A percentile compares a stretch with the other conserved stretches of the same genome.
phyloP scores from a whole-genome alignment of 495 filamentous ascomycete species.

The Aspergillus heteromorphus region DNA sequence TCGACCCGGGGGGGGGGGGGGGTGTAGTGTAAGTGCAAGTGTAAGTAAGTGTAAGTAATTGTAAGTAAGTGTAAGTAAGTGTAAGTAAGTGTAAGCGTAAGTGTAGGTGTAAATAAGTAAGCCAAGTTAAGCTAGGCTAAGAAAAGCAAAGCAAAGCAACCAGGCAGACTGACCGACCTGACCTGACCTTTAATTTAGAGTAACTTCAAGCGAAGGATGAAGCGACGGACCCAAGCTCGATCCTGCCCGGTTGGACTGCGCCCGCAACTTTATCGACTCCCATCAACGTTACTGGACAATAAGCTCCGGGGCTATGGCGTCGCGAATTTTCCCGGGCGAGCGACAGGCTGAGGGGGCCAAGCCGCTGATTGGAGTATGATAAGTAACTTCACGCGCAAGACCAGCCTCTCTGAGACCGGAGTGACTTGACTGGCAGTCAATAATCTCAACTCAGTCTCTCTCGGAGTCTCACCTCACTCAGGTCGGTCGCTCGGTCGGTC shows the following conservation, averaged over 20 bases:
- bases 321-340: not conserved
- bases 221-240: constrained; percentile 14
- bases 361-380: not conserved
- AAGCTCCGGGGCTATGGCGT: constrained; percentile 6
- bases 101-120: no score
- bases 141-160: no score
- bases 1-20: not conserved
- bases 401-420: not conserved
- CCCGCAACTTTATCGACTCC: constrained; percentile 17
- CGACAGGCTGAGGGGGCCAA: not conserved
- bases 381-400: not conserved
- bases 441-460: no score
- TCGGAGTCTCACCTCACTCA: no score
- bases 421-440: no score
- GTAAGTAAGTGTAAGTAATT: no score
- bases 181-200: not conserved
- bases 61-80: no score
- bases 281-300: constrained; percentile 15
- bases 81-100: no score
- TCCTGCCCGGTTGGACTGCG: constrained; percentile 8
- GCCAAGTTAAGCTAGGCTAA: no score
- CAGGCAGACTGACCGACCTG: no score
- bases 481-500: no score
- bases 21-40: no score
- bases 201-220: not conserved